Evolutionary conservation across 192 early-diverging fungal species (phyloP).

Genomic region (Diversispora eburnea): DNA sequence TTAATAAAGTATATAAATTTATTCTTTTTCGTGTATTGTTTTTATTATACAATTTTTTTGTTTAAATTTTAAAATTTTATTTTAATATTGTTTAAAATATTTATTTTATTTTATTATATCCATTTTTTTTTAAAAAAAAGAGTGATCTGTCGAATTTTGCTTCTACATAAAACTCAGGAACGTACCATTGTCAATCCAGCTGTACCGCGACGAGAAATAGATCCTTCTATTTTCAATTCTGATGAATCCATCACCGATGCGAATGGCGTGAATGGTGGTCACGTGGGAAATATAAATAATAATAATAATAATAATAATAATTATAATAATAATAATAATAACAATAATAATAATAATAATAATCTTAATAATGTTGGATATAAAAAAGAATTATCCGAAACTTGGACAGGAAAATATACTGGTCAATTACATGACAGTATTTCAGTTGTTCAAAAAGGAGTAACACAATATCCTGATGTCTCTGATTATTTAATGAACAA

Average conservation of each 20-base stretch:
- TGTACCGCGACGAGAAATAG: constrained; percentile 25
- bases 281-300: neutral
- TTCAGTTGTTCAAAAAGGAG: neutral
- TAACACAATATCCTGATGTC: constrained; percentile 33
- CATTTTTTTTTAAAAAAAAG: constrained; percentile 3
- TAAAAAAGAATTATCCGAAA: constrained; percentile 9
- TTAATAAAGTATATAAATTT: constrained; percentile 54
- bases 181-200: constrained; percentile 12
- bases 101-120: no score
- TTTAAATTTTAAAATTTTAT: neutral
- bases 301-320: neutral
- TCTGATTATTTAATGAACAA: constrained; percentile 53
- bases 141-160: constrained; percentile 27
- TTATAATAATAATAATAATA: constrained; percentile 51
- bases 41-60: neutral
- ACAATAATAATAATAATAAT: constrained; percentile 57
- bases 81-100: neutral
- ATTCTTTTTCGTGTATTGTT: neutral
- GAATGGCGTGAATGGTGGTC: neutral
- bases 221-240: constrained; percentile 19
- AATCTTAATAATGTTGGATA: constrained; percentile 28
- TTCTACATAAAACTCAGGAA: constrained; percentile 12
- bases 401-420: constrained; percentile 44
- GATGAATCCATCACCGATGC: neutral
- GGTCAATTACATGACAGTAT: constrained; percentile 28